A percentile compares a stretch with the other conserved stretches of the same genome.
Conservation (phyloP, 371 early-diverging fungal genomes). For the Zopfochytrium polystomum region DNA sequence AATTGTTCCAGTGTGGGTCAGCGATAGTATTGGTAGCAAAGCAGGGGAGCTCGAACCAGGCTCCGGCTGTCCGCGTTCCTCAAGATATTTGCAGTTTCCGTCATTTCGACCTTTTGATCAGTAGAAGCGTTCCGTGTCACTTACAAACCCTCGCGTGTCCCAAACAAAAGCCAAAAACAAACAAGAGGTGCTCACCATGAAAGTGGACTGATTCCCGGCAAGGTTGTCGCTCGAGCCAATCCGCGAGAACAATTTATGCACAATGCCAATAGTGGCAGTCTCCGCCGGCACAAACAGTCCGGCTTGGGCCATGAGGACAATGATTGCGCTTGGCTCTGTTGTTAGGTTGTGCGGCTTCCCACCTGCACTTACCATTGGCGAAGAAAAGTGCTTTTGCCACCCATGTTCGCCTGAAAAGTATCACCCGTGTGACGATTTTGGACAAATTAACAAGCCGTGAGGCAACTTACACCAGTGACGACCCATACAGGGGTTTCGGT, state of each 20-base stretch:
- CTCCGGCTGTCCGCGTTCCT: slow-evolving; percentile 73
- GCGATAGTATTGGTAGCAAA: no score
- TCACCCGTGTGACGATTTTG: slow-evolving; percentile 10
- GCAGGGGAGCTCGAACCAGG: slow-evolving; percentile 56
- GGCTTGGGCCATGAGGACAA: slow-evolving; percentile 88
- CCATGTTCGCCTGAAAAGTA: slow-evolving; percentile 81
- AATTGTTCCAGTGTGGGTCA: background rate
- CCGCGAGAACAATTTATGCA: slow-evolving; percentile 86
- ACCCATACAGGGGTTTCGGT: slow-evolving; percentile 59
- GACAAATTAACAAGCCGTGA: background rate
- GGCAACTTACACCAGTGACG: slow-evolving; percentile 70
- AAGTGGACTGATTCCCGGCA: slow-evolving; percentile 87
- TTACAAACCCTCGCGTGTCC: no score
- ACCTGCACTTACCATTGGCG: slow-evolving; percentile 52
- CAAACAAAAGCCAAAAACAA: no score
- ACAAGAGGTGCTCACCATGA: slow-evolving; percentile 71
- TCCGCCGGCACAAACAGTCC: slow-evolving; percentile 93
- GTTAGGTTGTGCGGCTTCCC: background rate
- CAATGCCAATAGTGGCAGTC: slow-evolving; percentile 75
- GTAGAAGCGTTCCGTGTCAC: no score
- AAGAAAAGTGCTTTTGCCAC: slow-evolving; percentile 92
- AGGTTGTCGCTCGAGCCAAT: slow-evolving; percentile 51
- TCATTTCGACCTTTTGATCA: slow-evolving; percentile 76
- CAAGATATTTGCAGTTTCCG: slow-evolving; percentile 87
- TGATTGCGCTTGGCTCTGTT: slow-evolving; percentile 55